These are phyloP conservation scores for Phytopythium litorale DNA, from an alignment of 352 stramenopile genomes.

Conservation along the genomic window DNA sequence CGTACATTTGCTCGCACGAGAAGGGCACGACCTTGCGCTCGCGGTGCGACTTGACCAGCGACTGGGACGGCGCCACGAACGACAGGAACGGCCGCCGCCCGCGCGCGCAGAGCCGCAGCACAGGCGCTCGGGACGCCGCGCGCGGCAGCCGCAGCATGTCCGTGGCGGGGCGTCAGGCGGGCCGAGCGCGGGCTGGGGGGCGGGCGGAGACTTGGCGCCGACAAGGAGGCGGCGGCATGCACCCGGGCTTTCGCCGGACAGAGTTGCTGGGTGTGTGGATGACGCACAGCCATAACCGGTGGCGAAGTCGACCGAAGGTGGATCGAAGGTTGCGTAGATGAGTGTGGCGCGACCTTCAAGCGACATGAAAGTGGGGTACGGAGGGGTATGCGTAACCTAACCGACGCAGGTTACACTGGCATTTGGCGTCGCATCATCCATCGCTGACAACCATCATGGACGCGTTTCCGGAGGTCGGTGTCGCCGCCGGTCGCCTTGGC, in stretches of 20 bases:
- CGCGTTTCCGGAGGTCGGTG: conserved; percentile 17
- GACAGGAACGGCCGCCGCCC: conserved; percentile 42
- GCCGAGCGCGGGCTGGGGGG: background rate
- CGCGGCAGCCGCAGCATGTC: background rate
- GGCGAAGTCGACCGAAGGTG: background rate
- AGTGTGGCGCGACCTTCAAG: background rate
- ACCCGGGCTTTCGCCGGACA: background rate
- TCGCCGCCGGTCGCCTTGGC: background rate
- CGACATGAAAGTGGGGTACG: background rate
- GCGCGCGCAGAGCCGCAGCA: background rate
- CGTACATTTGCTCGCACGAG: conserved; percentile 72
- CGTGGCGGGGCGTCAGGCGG: background rate
- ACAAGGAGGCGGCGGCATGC: background rate
- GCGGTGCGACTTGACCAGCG: conserved; percentile 62
- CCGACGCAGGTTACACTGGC: background rate
- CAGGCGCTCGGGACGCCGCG: background rate
- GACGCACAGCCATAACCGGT: background rate
- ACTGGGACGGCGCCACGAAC: conserved; percentile 42
- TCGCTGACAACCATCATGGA: background rate
- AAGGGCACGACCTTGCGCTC: conserved; percentile 78
- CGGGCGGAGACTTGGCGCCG: background rate
- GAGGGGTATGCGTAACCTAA: background rate
- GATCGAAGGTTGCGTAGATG: conserved; percentile 9
- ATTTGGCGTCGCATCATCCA: background rate
- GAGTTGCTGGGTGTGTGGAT: conserved; percentile 2